Conservation (phyloP, 192 early-diverging fungal species). For the Backusella sp. region DNA sequence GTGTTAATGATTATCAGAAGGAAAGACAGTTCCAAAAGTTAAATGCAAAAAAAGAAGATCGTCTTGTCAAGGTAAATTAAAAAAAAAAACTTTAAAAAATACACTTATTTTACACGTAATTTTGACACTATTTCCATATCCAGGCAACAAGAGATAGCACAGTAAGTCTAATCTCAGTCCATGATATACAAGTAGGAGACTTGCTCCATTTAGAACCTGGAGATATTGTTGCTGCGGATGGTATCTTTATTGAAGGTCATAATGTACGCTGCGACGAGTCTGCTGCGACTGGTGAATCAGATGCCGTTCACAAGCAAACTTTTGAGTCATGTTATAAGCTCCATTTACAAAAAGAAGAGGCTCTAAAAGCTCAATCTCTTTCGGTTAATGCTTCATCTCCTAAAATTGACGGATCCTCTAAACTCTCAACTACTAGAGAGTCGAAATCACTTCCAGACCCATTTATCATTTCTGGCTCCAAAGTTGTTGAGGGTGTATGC, state of each 20-base stretch:
- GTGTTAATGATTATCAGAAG: conserved; percentile 85
- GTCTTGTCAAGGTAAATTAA: conserved; percentile 59
- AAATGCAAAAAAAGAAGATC: conserved; percentile 85
- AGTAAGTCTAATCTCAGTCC: conserved; percentile 66
- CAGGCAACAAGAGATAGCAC: conserved; percentile 70
- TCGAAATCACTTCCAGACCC: conserved; percentile 53
- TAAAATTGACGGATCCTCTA: background rate
- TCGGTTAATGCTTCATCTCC: background rate
- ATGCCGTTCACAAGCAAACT: conserved; percentile 79
- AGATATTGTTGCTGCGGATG: conserved; percentile 92
- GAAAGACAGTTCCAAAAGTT: conserved; percentile 81
- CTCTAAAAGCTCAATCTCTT: background rate
- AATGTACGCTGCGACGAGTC: conserved; percentile 91
- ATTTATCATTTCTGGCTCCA: conserved; percentile 93
- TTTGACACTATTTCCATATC: background rate
- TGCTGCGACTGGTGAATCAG: conserved; percentile 92
- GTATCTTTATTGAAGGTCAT: conserved; percentile 78
- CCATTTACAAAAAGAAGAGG: background rate
- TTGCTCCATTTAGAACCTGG: conserved; percentile 85
- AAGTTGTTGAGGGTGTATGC: conserved; percentile 88
- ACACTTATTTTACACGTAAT: background rate
- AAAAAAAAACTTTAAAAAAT: background rate
- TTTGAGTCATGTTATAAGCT: conserved; percentile 46
- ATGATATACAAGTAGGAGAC: conserved; percentile 89
- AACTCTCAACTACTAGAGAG: background rate